These are phyloP conservation scores for Calendula officinalis DNA, from an alignment of 129 eudicot species.

Conservation along the genomic window DNA sequence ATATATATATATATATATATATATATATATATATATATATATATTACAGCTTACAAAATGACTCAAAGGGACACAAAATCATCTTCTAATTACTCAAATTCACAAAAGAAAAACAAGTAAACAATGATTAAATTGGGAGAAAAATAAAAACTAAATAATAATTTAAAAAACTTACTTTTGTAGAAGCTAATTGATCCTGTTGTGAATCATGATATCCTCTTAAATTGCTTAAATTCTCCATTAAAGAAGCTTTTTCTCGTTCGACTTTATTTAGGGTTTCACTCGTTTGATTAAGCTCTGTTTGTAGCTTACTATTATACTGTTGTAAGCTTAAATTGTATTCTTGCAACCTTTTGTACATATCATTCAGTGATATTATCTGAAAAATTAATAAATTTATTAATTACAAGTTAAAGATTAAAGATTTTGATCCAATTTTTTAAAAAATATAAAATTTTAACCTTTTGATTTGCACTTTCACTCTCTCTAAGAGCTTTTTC, in stretches of 20 bases:
- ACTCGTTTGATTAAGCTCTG: conserved; percentile 71
- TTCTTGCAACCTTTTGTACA: conserved; percentile 85
- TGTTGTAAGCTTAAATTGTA: conserved; percentile 88
- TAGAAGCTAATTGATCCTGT: conserved; percentile 69
- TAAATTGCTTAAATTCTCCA: conserved; percentile 74
- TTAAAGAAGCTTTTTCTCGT: conserved; percentile 71
- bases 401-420: background rate
- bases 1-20: too few species aligned
- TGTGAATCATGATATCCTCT: conserved; percentile 74
- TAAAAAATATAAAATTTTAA: conserved; percentile 3
- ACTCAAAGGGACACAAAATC: too few species aligned
- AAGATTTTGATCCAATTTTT: conserved; percentile 8
- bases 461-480: conserved; percentile 64
- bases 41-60: too few species aligned
- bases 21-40: too few species aligned
- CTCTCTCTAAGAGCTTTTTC: conserved; percentile 63
- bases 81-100: too few species aligned
- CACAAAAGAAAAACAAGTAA: background rate
- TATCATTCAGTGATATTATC: conserved; percentile 73
- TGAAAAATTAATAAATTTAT: conserved; percentile 22
- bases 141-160: conserved; percentile 5
- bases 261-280: conserved; percentile 80
- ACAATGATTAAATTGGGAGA: background rate
- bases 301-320: conserved; percentile 87
- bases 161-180: conserved; percentile 43